Evolutionary conservation across 441 rosid species (phyloP), one percentile per base, ranked within the genome.

Genomic region (Syzygium syzygioides): DNA sequence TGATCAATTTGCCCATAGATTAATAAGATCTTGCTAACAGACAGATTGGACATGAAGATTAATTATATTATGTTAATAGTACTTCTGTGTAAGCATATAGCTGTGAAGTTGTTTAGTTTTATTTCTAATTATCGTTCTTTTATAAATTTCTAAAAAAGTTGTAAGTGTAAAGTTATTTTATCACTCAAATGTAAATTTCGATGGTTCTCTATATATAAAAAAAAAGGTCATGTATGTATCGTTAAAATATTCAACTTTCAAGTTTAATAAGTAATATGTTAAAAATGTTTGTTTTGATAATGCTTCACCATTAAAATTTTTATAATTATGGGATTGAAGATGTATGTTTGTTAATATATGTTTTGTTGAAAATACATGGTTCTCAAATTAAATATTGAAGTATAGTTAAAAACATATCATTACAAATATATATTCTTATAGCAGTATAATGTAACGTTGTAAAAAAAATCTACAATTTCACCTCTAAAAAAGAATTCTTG

Each of bases 281-380:
- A 11, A 56, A 9, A 56, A 56, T 0, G 0, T 56, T 56, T 0
- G 10, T 0, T 56, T 56, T 56, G 9, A 9, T 56, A 56, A 56
- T 23, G 6, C 60, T 56, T 56, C 60, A 56, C 9, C 0, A 23
- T 56, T 56, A 12, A 55, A 56, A 56, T 23, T 56, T 56, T 23
- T 4, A 56, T 56, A 56, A 56, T 56, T 23, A 56, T 56, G 60
- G 60, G 60, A 56, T 56, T 56, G 60, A 56, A 23, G 52, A 20
- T 56, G 26, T 56, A 9, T 26, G 9, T 9, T 56, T 20, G 12
- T 56, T 9, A 56, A 50, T 10, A 50, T 50, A 50, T 50, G 52
- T 50, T 50, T 50, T 11, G 52, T 50, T 50, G 13, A 50, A 50
- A 50, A 50, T 50, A 23, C 60, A 20, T 23, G 60, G 60, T 56